phyloP scores from a whole-genome alignment of 148 eudicot genomes.

The Fagopyrum homotropicum region DNA sequence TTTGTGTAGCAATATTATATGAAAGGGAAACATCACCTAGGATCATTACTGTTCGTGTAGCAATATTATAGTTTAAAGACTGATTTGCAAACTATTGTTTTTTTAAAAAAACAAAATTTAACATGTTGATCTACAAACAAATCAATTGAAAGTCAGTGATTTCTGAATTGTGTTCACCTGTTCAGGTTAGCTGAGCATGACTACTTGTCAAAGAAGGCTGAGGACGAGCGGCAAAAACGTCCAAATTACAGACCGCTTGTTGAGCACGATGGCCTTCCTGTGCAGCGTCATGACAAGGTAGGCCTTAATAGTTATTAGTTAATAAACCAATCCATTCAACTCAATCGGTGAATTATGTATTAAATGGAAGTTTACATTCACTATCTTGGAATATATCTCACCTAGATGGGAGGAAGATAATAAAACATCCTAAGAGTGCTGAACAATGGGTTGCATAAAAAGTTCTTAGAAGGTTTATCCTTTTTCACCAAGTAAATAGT shows the following conservation, averaged over 20 bases:
- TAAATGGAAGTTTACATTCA: not conserved
- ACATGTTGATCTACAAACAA: too few species aligned
- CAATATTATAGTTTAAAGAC: not conserved
- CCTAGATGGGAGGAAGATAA: not conserved
- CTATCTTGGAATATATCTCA: not conserved
- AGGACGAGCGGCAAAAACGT: slow-evolving; percentile 67
- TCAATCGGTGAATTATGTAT: not conserved
- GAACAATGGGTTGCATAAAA: not conserved
- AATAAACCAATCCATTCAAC: not conserved
- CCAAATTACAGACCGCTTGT: slow-evolving; percentile 57
- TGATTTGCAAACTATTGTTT: not conserved
- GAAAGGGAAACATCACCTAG: not conserved
- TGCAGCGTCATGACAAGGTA: slow-evolving; percentile 60
- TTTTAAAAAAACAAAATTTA: too few species aligned
- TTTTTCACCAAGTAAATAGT: not conserved
- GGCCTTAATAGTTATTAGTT: not conserved
- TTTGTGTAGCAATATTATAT: not conserved
- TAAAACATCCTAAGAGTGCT: not conserved
- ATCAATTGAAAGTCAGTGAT: not conserved
- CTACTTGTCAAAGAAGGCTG: slow-evolving; percentile 48
- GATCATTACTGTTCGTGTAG: not conserved
- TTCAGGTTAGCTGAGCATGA: slow-evolving; percentile 55
- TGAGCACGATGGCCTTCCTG: slow-evolving; percentile 74
- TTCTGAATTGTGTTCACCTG: not conserved
- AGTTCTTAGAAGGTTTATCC: not conserved